Evolutionary conservation across 2,329 filamentous ascomycete species (phyloP), one percentile per base, ranked within the genome.

Genomic region (Paraphaeosphaeria minitans): DNA sequence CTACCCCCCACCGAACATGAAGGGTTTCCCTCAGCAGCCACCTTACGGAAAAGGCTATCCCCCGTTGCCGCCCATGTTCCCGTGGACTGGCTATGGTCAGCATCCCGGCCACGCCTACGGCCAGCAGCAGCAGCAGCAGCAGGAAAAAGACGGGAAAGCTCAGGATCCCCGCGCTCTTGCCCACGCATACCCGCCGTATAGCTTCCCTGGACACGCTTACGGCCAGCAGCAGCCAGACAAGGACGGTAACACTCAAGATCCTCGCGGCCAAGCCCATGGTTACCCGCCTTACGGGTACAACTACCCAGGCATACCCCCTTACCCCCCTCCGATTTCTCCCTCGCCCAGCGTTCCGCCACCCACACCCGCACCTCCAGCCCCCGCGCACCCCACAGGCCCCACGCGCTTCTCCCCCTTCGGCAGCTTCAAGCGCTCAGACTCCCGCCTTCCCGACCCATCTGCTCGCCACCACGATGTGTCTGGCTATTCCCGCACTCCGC

Each of bases 361-460:
- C 24, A 60, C 8, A 29, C n/a, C 39, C 9, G 42, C 13, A 7
- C 42, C 6, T 27, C 43, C 54, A 31, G 35, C 47, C 14, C 13
- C 12, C 12, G 22, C 42, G 14, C 16, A 42, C 13, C 27, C 14
- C 21, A 7, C 22, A 5, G 21, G 43, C 19, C 35, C 10, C 31
- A 27, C 43, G 10, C 58, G 35, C 31, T 56, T 61, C 53, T 56
- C 59, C 1, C 56, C 59, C 2, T 58, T 58, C 35, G 35, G 46
- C 7, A 14, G 14, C 12, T 16, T 24, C 19, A 52, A 57, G 54
- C 45, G 35, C 24, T 29, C 39, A 19, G 29, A 43, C 13, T 31
- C 29, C 24, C 33, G 48, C 9, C 35, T 4, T 45, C 33, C 37
- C 2, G 55, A 57, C 7, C 21, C 19, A 13, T 22, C 33, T 27